Percentiles rank a stretch among this genome's conserved stretches.
Conservation (phyloP, 306 rosid species). For the Pyrus betulifolia region DNA sequence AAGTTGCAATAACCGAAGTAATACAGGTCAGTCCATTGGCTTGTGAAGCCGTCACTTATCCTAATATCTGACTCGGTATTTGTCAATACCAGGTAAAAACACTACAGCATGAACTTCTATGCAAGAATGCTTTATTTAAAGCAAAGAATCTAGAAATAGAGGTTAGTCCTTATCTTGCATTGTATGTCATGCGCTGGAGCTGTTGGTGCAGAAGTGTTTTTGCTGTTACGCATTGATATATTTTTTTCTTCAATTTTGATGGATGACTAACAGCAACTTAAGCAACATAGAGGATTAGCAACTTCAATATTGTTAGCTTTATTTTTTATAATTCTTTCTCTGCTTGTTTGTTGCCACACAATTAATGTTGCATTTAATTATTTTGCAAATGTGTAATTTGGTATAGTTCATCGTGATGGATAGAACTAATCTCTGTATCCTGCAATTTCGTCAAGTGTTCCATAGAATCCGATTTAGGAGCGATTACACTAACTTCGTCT, state of each 20-base stretch:
- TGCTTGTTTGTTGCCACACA: background rate
- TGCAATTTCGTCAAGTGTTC: background rate
- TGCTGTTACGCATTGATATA: background rate
- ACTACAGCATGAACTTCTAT: constrained; percentile 62
- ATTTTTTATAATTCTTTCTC: background rate
- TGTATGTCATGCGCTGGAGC: background rate
- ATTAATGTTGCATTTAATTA: background rate
- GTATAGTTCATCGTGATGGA: background rate
- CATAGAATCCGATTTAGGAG: background rate
- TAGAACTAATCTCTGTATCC: background rate
- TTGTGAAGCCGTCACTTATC: background rate
- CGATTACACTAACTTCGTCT: background rate
- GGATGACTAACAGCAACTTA: background rate
- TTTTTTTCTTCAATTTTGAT: background rate
- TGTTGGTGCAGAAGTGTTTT: background rate
- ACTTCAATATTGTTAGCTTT: background rate
- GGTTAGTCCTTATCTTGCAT: constrained; percentile 27
- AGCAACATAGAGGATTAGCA: background rate
- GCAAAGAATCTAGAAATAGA: constrained; percentile 26
- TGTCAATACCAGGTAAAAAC: constrained; percentile 46
- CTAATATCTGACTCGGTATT: background rate
- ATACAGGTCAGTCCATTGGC: background rate
- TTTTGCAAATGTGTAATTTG: background rate
- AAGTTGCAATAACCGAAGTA: constrained; percentile 10
- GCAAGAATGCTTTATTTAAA: constrained; percentile 63